Percentiles rank a stretch among this genome's conserved stretches.
These are phyloP conservation scores for Pilobolus umbonatus DNA, from an alignment of 192 early-diverging fungal genomes.

Conservation along the genomic window DNA sequence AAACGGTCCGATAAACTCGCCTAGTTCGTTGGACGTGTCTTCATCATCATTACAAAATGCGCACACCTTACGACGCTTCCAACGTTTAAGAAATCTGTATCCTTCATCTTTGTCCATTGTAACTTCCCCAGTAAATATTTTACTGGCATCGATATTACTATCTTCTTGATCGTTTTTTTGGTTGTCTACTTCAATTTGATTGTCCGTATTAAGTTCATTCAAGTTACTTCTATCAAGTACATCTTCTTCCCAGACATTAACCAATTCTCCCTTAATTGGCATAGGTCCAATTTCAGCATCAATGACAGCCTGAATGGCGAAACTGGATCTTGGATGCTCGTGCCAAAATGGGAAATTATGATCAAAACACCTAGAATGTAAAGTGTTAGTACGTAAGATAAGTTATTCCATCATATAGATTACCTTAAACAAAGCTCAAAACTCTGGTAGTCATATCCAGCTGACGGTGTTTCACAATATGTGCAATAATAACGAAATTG, in stretches of 20 bases:
- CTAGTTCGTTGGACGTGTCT: slow-evolving; percentile 34
- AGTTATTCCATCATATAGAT: not conserved
- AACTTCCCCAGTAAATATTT: slow-evolving; percentile 28
- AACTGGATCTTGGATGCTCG: slow-evolving; percentile 72
- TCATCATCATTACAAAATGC: slow-evolving; percentile 69
- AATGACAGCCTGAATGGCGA: slow-evolving; percentile 70
- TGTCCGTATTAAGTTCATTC: too few relatives aligned
- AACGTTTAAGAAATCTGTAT: slow-evolving; percentile 43
- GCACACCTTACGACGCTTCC: slow-evolving; percentile 53
- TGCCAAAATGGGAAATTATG: slow-evolving; percentile 66
- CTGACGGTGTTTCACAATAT: slow-evolving; percentile 69
- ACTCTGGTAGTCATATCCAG: slow-evolving; percentile 60
- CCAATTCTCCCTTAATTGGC: slow-evolving; percentile 53
- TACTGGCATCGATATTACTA: slow-evolving; percentile 14
- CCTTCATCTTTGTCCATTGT: slow-evolving; percentile 43
- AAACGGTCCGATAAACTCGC: slow-evolving; percentile 60
- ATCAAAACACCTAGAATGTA: slow-evolving; percentile 55
- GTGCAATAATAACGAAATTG: slow-evolving; percentile 83
- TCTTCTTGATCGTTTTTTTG: not conserved
- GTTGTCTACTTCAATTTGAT: not conserved
- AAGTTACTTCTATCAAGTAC: slow-evolving; percentile 42
- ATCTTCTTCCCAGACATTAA: slow-evolving; percentile 57
- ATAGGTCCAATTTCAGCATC: slow-evolving; percentile 47
- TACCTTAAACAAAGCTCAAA: slow-evolving; percentile 67
- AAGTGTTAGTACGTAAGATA: not conserved